Evolutionary conservation across 139 green algal genomes (phyloP), one percentile per base, ranked within the genome.

Genomic region (Mychonastes homosphaera): DNA sequence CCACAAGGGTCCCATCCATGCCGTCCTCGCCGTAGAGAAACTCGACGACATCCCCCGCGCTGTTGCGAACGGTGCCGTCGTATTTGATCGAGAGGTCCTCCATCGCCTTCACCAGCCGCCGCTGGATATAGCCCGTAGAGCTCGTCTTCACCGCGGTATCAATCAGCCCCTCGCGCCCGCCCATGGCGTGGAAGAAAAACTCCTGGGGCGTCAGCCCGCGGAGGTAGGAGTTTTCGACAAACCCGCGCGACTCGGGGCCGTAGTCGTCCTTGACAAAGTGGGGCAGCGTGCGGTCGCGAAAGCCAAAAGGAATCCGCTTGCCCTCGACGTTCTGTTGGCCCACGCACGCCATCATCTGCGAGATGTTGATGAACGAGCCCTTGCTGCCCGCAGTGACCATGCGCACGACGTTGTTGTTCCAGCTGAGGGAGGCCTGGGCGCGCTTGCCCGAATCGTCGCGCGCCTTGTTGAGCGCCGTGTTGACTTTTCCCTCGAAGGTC

Each of bases 171-270:
- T 98, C 93, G 6, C 93, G 87, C 19, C 93, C 93, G 61, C 91
- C 92, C 92, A 98, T 98, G 44, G 93, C 92, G 67, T 99, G 93
- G 74, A 99, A 98, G 81, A 97, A 99, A 62, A 99, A 95, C 83
- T 99, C 93, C 80, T 94, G 78, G 21, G 92, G 92, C 12, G 90
- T 96, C 21, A 99, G 79, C 0, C 92, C 92, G 10, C 80, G 65
- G 47, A 97, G 76, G 73, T 98, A 99, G 10, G 84, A 96, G 79
- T 99, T 97, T 63, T 94, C 89, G 50, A 99, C 92, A 75, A 99
- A 99, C 24, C 93, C 93, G 23, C 92, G 65, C 24, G 65, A 76
- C 78, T 99, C 92, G 8, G 93, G 93, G 15, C 93, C 93, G 39
- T 86, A 87, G 73, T 99, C 91, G 66, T 96, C 83, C 76, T 96